Evolutionary conservation across 208 protist species (phyloP).

Genomic region (Wallacemonas rigidus): DNA sequence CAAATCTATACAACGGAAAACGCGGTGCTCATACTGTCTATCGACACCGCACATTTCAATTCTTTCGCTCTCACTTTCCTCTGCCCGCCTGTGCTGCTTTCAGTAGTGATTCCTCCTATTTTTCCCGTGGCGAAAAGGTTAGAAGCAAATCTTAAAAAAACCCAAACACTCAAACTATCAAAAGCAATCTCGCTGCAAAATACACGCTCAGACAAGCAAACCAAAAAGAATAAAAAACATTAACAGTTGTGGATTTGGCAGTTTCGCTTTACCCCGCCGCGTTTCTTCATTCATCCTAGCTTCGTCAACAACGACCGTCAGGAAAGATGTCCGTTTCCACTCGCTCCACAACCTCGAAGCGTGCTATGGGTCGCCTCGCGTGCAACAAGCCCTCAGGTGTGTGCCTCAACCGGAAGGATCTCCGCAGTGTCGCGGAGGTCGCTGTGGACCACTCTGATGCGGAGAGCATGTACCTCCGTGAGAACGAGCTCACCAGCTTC

Average conservation of each 20-base stretch:
- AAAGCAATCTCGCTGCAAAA: constrained; percentile 11
- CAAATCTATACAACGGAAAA: constrained; percentile 15
- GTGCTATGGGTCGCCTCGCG: constrained; percentile 48
- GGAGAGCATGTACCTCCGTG: constrained; percentile 92
- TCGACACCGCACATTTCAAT: background rate
- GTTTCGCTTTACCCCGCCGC: background rate
- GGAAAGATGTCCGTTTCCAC: constrained; percentile 14
- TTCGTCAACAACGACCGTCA: background rate
- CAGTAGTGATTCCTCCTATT: constrained; percentile 15
- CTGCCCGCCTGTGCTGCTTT: background rate
- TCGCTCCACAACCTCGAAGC: constrained; percentile 32
- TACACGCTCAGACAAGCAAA: constrained; percentile 1
- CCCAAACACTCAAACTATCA: constrained; percentile 10
- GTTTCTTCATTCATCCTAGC: constrained; percentile 2
- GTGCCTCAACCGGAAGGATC: constrained; percentile 81
- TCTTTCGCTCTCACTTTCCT: constrained; percentile 13
- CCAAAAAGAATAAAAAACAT: constrained; percentile 2
- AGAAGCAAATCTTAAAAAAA: background rate
- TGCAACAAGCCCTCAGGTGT: constrained; percentile 74
- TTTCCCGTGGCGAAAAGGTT: background rate
- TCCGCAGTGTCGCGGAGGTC: constrained; percentile 79
- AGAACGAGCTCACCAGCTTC: constrained; percentile 90
- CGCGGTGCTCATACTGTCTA: no score
- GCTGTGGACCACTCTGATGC: constrained; percentile 74
- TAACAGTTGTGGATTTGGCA: background rate